Conservation (phyloP, 164 flowering plant genomes). For the Brasenia schreberi region DNA sequence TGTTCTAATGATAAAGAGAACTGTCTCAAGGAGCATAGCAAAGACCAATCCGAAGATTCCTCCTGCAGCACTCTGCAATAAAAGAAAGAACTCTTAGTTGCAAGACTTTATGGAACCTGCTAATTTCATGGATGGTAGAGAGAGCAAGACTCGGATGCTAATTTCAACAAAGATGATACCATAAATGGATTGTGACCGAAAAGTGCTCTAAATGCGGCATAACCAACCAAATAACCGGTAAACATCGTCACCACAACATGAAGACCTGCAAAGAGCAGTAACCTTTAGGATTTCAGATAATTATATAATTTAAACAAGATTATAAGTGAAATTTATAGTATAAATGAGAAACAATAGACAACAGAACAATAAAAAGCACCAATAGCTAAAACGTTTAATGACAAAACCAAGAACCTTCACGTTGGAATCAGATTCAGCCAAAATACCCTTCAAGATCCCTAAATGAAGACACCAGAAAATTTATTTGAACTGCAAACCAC, state of each 20-base stretch:
- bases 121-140: not conserved
- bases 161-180: constrained; percentile 29
- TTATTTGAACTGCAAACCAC: no score
- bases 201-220: constrained; percentile 76
- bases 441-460: no score
- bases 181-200: constrained; percentile 53
- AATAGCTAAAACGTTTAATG: no score
- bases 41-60: constrained; percentile 76
- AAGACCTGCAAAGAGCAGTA: constrained; percentile 29
- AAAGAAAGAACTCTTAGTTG: not conserved
- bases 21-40: constrained; percentile 82
- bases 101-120: not conserved
- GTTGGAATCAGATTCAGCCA: no score
- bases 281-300: not conserved
- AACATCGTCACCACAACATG: constrained; percentile 83
- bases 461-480: no score
- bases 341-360: no score
- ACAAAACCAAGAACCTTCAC: no score
- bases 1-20: constrained; percentile 65
- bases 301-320: no score
- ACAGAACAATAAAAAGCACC: no score
- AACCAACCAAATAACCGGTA: constrained; percentile 82
- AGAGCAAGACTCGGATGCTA: not conserved
- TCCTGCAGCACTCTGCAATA: constrained; percentile 75
- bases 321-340: no score